Percentiles rank a stretch among this genome's conserved stretches.
Evolutionary conservation across 2,329 filamentous ascomycete genomes (phyloP).

Genomic region (Scedosporium minutisporum): DNA sequence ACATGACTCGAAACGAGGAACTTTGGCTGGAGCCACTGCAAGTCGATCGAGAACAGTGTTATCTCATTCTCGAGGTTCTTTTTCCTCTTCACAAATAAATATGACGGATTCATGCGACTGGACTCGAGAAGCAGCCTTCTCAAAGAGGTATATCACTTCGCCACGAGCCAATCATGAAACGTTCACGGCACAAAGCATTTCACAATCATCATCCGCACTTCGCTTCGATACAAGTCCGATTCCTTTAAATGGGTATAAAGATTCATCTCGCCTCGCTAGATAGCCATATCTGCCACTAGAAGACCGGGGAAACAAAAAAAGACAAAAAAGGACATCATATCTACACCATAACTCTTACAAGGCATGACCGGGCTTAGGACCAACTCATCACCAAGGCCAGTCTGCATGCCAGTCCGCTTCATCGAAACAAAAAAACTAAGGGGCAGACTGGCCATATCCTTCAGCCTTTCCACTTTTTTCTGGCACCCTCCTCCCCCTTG

Average conservation of each 20-base stretch:
- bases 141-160: too few species aligned
- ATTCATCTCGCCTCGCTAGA: neutral
- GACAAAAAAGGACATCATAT: neutral
- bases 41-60: too few species aligned
- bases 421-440: neutral
- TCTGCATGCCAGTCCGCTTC: neutral
- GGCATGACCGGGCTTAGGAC: neutral
- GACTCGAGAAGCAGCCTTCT: too few species aligned
- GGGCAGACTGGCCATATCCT: neutral
- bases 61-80: too few species aligned
- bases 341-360: constrained; percentile 1
- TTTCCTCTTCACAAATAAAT: too few species aligned
- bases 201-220: neutral
- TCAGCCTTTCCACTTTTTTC: neutral
- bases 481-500: neutral
- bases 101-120: too few species aligned
- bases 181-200: neutral
- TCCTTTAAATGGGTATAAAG: neutral
- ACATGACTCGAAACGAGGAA: too few species aligned
- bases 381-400: neutral
- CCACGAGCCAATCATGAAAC: neutral
- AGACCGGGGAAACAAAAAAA: neutral
- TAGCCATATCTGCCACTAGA: neutral
- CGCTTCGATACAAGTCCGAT: neutral
- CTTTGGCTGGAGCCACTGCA: neutral